phyloP scores from a whole-genome alignment of 768 basidiomycete genomes.

The Russula foetens region DNA sequence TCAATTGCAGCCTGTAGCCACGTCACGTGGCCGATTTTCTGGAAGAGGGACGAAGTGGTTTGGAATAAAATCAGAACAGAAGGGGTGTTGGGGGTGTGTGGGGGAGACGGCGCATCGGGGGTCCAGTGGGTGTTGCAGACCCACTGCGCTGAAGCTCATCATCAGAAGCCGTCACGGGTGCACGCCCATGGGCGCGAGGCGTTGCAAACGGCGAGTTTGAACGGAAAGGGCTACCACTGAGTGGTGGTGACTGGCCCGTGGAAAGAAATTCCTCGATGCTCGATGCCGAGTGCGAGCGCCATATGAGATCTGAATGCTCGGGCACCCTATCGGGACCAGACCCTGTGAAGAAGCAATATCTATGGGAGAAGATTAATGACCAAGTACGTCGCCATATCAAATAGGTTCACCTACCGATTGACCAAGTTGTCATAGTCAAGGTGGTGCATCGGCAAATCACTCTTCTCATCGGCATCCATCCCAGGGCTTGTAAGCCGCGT shows the following conservation, averaged over 20 bases:
- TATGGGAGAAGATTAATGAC: conserved; percentile 25
- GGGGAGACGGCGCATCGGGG: neutral
- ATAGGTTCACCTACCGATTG: conserved; percentile 42
- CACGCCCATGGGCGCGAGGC: conserved; percentile 9
- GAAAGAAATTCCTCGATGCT: conserved; percentile 46
- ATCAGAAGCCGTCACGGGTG: conserved; percentile 3
- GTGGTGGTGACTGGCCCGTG: conserved; percentile 10
- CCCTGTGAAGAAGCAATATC: conserved; percentile 81
- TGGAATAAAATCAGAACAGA: neutral
- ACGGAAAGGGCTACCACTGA: neutral
- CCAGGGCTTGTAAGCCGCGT: neutral
- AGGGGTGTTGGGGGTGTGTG: conserved; percentile 10
- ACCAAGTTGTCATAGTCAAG: conserved; percentile 50
- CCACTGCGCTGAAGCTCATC: conserved; percentile 17
- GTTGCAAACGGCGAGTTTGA: conserved; percentile 10
- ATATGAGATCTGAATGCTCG: conserved; percentile 26
- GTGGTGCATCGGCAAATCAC: conserved; percentile 5
- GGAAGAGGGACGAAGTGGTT: neutral
- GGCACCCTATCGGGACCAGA: conserved; percentile 21
- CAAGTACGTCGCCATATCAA: neutral
- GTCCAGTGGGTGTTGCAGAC: conserved; percentile 15
- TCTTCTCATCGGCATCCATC: neutral
- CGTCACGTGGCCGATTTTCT: conserved; percentile 9
- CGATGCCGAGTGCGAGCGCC: conserved; percentile 43
- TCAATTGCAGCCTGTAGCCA: neutral